Conservation (phyloP, 768 basidiomycete species). For the Lactifluus volemus region DNA sequence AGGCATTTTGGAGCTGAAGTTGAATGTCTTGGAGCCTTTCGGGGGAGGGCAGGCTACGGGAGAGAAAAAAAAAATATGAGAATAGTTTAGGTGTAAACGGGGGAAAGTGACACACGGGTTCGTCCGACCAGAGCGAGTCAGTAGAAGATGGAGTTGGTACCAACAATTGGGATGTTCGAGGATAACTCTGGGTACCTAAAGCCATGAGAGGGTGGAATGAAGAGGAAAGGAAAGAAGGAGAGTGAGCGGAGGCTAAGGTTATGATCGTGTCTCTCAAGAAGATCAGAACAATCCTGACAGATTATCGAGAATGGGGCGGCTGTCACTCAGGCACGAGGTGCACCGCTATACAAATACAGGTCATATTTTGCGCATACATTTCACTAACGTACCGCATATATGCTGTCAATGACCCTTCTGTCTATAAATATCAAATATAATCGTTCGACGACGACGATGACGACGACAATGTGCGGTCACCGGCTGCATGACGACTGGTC, state of each 20-base stretch:
- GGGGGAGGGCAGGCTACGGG: constrained; percentile 37
- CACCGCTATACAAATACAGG: neutral
- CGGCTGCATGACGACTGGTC: neutral
- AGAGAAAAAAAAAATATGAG: neutral
- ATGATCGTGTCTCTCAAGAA: neutral
- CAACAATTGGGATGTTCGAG: constrained; percentile 3
- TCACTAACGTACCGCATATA: no score
- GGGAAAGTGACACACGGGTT: constrained; percentile 15
- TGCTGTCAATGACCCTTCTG: no score
- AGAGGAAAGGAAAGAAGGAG: no score
- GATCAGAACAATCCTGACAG: constrained; percentile 5
- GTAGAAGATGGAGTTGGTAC: constrained; percentile 2
- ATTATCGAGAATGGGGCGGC: neutral
- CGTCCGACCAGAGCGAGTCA: constrained; percentile 10
- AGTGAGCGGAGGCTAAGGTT: neutral
- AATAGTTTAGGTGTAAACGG: neutral
- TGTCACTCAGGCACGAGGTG: neutral
- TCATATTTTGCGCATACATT: neutral
- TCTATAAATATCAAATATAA: no score
- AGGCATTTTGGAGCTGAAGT: constrained; percentile 34
- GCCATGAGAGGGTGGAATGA: neutral
- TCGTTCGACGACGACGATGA: no score
- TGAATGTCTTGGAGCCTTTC: constrained; percentile 30
- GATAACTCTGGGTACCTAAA: constrained; percentile 12
- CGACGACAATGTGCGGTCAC: no score